Percentiles rank a stretch among this genome's conserved stretches.
These are phyloP conservation scores for Pestalotiopsis sp. DNA, from an alignment of 2,329 filamentous ascomycete genomes.

Conservation along the genomic window DNA sequence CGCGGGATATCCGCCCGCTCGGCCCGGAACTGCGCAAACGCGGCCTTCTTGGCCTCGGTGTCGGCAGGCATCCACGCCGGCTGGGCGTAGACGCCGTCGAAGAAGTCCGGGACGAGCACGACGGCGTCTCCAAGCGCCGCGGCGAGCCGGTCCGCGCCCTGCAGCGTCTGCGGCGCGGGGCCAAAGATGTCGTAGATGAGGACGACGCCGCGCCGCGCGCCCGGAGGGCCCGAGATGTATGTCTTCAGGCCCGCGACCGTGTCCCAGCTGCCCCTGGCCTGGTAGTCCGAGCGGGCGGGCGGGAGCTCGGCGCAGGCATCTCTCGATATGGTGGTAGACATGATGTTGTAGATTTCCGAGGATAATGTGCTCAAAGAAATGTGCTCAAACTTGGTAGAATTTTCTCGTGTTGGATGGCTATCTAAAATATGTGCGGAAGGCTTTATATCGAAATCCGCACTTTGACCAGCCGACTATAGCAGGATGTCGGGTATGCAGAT, in stretches of 20 bases:
- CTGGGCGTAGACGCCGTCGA: constrained; percentile 38
- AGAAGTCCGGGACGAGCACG: constrained; percentile 43
- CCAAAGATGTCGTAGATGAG: constrained; percentile 53
- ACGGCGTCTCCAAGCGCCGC: constrained; percentile 34
- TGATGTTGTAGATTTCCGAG: background rate
- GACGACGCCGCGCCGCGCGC: constrained; percentile 40
- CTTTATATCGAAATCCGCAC: background rate
- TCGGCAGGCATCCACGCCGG: constrained; percentile 39
- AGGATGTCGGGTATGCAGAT: background rate
- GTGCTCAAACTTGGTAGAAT: background rate
- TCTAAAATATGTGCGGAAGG: background rate
- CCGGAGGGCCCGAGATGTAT: constrained; percentile 39
- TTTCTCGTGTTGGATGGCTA: background rate
- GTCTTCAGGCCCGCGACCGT: constrained; percentile 36
- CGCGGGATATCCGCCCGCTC: constrained; percentile 30
- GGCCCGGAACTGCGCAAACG: constrained; percentile 33
- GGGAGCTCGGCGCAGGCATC: constrained; percentile 35
- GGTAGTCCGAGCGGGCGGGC: constrained; percentile 42
- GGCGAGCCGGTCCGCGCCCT: constrained; percentile 50
- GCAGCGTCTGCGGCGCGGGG: constrained; percentile 45
- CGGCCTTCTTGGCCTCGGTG: constrained; percentile 44
- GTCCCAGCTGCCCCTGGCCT: constrained; percentile 41
- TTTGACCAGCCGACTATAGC: background rate
- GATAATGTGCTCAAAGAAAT: background rate
- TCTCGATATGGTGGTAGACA: constrained; percentile 15